Base-by-base conservation (phyloP, 345 rosid species). In the Salix caprea region DNA sequence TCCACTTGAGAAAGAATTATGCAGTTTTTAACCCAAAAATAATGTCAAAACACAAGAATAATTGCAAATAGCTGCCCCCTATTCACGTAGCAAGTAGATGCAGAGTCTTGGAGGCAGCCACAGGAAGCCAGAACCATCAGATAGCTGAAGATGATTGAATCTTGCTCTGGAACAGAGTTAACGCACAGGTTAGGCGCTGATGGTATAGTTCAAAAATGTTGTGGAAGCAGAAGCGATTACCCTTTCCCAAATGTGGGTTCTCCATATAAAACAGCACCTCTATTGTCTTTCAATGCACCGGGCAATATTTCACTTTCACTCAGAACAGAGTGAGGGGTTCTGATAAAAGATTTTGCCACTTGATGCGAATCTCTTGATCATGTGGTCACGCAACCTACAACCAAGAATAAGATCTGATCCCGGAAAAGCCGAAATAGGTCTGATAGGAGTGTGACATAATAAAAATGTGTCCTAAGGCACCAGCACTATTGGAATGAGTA, bases 211-310 rank as follows among this genome's bases (percentile, higher is more conserved):
- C 32, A 56, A 24, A 28, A 13, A 46, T 50, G 48, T 16, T n/a
- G 62, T 7, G 40, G 52, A 40, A 46, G 72, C 26, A 44, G 16
- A 74, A 77, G 42, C 4, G 12, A 24, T 74, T 96, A 96, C 99
- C 99, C 99, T 89, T 96, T 96, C 44, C 99, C 98, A 65, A 83
- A 96, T 69, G 98, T 96, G 1, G 96, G 91, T 78, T 93, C 97
- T 67, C 99, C 99, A 54, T 84, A 91, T 76, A 96, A 80, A 11
- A 92, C 83, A 34, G 97, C 99, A 0, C 96, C 92, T 77, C 90
- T 96, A 77, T 93, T 96, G 87, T 93, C 98, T 79, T 96, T 96
- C 88, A 96, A 79, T 39, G 98, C 99, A 24, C 95, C 95, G 13
- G 98, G 98, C 78, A 93, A 76, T 83, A 96, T 92, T 83, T 96